These are phyloP conservation scores for Daphne laureola DNA, from an alignment of 441 rosid species.

Conservation along the genomic window DNA sequence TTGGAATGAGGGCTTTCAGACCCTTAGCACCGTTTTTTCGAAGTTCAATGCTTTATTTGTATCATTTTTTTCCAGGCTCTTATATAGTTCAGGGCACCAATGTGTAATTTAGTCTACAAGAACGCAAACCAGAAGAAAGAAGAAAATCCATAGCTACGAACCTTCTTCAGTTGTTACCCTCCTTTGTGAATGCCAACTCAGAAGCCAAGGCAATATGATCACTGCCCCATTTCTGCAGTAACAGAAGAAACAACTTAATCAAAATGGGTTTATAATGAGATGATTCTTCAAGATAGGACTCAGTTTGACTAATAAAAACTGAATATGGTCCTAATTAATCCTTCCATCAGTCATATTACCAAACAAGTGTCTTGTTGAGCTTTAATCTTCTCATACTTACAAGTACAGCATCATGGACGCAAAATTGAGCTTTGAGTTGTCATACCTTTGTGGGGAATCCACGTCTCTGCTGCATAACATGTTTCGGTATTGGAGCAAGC, in stretches of 20 bases:
- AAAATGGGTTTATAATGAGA: background rate
- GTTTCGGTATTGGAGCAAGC: conserved; percentile 85
- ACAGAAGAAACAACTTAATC: background rate
- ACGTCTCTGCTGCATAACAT: conserved; percentile 75
- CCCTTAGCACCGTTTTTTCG: too few relatives aligned
- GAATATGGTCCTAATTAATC: too few relatives aligned
- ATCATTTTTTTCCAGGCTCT: too few relatives aligned
- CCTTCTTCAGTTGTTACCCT: conserved; percentile 2
- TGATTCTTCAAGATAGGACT: background rate
- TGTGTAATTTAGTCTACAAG: too few relatives aligned
- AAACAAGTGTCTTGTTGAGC: too few relatives aligned
- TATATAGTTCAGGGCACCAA: too few relatives aligned
- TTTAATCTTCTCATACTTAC: background rate
- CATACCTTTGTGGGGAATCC: conserved; percentile 94
- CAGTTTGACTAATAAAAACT: background rate
- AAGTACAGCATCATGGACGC: background rate
- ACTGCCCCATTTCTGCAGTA: conserved; percentile 91
- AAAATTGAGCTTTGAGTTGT: background rate
- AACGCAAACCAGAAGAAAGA: too few relatives aligned
- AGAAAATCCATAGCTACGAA: too few relatives aligned
- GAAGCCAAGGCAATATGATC: conserved; percentile 91
- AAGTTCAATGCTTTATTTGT: too few relatives aligned
- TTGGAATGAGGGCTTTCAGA: too few relatives aligned
- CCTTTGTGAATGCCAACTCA: conserved; percentile 52
- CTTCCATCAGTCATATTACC: too few relatives aligned